A percentile compares a stretch with the other conserved stretches of the same genome.
These are phyloP conservation scores for Xylaria sp. DNA, from an alignment of 2,329 filamentous ascomycete species.

Conservation along the genomic window DNA sequence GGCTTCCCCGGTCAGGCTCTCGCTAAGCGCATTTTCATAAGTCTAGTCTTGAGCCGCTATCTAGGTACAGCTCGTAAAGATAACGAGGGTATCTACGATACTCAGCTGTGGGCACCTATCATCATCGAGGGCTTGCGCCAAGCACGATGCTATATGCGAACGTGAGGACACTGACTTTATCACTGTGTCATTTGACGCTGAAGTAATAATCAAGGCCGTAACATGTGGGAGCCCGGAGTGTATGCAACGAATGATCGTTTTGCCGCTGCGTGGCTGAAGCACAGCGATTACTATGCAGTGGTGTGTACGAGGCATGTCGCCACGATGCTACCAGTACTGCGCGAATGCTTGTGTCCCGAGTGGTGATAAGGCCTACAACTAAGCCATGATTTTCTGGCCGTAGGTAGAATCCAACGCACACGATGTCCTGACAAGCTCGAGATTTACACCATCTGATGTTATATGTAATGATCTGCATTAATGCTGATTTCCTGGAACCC, in stretches of 20 bases:
- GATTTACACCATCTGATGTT: slow-evolving; percentile 4
- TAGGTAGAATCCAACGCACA: neutral
- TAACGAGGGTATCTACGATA: no score
- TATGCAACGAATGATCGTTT: neutral
- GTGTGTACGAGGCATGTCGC: neutral
- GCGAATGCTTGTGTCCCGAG: neutral
- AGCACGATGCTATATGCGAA: neutral
- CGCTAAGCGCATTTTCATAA: no score
- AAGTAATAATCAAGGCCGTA: neutral
- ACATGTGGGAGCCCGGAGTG: neutral
- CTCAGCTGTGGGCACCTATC: neutral
- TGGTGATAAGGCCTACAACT: neutral
- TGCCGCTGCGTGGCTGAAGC: neutral
- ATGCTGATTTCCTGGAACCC: neutral
- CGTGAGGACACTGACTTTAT: neutral
- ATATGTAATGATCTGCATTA: slow-evolving; percentile 6
- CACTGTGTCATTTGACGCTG: slow-evolving; percentile 1
- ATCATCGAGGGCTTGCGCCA: neutral
- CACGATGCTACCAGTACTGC: neutral
- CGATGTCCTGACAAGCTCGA: neutral
- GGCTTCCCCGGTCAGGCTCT: no score
- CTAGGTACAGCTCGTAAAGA: no score
- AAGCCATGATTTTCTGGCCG: neutral
- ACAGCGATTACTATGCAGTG: neutral
- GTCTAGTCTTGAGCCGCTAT: no score